phyloP scores from a whole-genome alignment of 257 asterid species.

The Leonotis leonurus region DNA sequence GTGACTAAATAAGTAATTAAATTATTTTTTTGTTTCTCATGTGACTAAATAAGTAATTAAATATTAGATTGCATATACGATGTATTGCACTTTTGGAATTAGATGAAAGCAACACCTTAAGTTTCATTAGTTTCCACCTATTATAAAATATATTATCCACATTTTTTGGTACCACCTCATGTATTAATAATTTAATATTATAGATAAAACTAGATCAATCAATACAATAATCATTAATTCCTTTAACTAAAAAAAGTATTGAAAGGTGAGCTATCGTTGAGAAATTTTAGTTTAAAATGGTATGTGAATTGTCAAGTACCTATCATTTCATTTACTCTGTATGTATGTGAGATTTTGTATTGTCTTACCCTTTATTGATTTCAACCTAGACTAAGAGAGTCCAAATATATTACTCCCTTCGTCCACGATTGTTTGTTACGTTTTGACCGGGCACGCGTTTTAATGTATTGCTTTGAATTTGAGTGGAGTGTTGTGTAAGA shows the following conservation, averaged over 20 bases:
- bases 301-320: not conserved
- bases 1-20: not conserved
- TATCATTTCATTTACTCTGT: not conserved
- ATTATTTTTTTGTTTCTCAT: too few relatives aligned
- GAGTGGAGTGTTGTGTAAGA: too few relatives aligned
- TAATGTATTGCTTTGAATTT: too few relatives aligned
- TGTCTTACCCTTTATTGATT: not conserved
- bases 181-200: too few relatives aligned
- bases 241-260: not conserved
- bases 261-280: not conserved
- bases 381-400: too few relatives aligned
- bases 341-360: too few relatives aligned
- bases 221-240: not conserved
- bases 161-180: not conserved
- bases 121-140: not conserved
- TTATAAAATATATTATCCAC: not conserved
- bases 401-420: too few relatives aligned
- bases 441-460: too few relatives aligned
- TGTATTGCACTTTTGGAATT: too few relatives aligned
- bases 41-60: not conserved
- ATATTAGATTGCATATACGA: too few relatives aligned
- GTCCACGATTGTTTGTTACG: too few relatives aligned
- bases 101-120: not conserved
- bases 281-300: not conserved
- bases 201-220: too few relatives aligned